These are phyloP conservation scores for Sarcodon aspratus DNA, from an alignment of 768 basidiomycete genomes.

Conservation along the genomic window DNA sequence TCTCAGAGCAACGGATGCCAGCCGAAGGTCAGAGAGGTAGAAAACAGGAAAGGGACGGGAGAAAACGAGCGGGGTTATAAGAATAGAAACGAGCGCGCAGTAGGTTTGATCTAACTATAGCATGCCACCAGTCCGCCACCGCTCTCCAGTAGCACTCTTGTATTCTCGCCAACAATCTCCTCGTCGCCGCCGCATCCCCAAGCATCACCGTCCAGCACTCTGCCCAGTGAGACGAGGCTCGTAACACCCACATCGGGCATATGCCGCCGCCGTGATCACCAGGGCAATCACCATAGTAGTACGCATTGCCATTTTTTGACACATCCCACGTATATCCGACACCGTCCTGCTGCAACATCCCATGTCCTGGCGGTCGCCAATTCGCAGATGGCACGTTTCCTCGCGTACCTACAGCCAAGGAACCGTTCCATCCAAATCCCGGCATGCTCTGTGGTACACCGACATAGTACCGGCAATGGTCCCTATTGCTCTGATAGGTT, in stretches of 20 bases:
- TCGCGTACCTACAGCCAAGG: background rate
- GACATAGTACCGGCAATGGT: slow-evolving; percentile 67
- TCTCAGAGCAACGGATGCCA: slow-evolving; percentile 15
- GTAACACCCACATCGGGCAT: background rate
- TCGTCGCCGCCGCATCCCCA: too few species aligned
- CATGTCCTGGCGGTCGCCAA: background rate
- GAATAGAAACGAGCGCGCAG: background rate
- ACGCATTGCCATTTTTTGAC: too few species aligned
- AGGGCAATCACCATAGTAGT: too few species aligned
- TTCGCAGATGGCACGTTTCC: background rate
- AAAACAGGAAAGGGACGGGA: slow-evolving; percentile 5
- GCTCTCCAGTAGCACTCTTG: too few species aligned
- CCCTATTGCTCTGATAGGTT: slow-evolving; percentile 67
- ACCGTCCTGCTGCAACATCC: background rate
- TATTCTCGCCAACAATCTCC: too few species aligned
- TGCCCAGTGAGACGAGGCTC: too few species aligned
- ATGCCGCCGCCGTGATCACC: too few species aligned
- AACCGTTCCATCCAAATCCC: slow-evolving; percentile 16
- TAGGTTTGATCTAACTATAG: too few species aligned
- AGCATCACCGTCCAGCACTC: too few species aligned
- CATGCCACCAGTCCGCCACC: too few species aligned
- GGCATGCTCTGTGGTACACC: slow-evolving; percentile 59
- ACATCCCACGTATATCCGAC: background rate
- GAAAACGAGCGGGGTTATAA: slow-evolving; percentile 4
- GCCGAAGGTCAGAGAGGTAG: slow-evolving; percentile 14